These are phyloP conservation scores for Fomitopsis schrenkii DNA, from an alignment of 1,284 basidiomycete genomes.

Conservation along the genomic window DNA sequence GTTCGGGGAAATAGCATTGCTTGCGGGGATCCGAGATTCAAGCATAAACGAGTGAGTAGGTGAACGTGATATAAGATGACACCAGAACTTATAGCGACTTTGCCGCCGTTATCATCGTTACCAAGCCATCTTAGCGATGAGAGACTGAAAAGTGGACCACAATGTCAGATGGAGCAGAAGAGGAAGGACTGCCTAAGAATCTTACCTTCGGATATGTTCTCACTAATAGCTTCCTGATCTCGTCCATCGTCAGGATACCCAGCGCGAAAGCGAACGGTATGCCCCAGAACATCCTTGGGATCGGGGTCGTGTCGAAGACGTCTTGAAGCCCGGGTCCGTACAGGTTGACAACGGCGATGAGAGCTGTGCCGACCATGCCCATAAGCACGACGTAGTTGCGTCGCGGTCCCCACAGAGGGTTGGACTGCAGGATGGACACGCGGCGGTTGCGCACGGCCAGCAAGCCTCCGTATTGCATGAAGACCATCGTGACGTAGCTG, in stretches of 20 bases:
- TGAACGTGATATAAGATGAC: too few relatives aligned
- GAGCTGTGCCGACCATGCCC: conserved; percentile 34
- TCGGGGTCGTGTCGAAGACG: conserved; percentile 36
- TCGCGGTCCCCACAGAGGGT: conserved; percentile 38
- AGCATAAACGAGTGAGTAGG: too few relatives aligned
- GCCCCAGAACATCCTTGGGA: conserved; percentile 41
- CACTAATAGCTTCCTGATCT: conserved; percentile 36
- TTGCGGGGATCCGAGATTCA: too few relatives aligned
- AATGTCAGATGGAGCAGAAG: neutral
- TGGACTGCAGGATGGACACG: conserved; percentile 14
- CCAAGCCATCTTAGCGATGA: conserved; percentile 14
- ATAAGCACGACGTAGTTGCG: conserved; percentile 30
- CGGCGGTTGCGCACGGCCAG: conserved; percentile 11
- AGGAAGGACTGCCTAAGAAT: neutral
- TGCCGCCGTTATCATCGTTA: neutral
- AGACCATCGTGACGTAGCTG: conserved; percentile 46
- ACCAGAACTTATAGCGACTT: too few relatives aligned
- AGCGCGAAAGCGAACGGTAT: conserved; percentile 37
- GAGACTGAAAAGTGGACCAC: conserved; percentile 2
- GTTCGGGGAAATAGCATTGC: too few relatives aligned
- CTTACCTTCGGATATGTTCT: conserved; percentile 35
- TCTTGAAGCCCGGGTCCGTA: conserved; percentile 34
- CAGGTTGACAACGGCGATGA: conserved; percentile 36
- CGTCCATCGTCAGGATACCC: conserved; percentile 34
- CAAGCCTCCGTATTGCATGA: conserved; percentile 59